Evolutionary conservation across 768 basidiomycete species (phyloP), one percentile per base, ranked within the genome.

Genomic region (Amyloporia xantha): DNA sequence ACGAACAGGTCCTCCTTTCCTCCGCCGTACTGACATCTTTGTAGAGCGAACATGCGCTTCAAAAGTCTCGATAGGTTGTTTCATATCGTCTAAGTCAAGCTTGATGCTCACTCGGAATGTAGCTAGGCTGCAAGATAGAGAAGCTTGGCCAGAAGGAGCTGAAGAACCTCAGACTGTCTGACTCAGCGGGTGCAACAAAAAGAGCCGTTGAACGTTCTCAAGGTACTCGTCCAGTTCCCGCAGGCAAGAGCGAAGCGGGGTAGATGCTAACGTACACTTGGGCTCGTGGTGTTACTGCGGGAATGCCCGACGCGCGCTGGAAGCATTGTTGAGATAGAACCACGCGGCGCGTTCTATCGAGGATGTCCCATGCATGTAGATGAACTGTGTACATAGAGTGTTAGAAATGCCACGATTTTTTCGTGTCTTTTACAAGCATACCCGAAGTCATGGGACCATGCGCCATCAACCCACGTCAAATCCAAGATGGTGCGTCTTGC

Each of bases 171-270:
- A 86, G 89, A 9, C 67, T 92, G 17, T 74, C 84, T 0, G 75
- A 82, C 40, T 74, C 71, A 26, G 79, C 77, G 2, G 81, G 74
- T 7, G 77, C 77, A 28, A 74, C 74, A 36, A 87, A 86, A 60
- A 75, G 83, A 46, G 93, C 92, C 0, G 69, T n/a, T n/a, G n/a
- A n/a, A n/a, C n/a, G n/a, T 85, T 1, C 71, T 98, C 47, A 78
- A 68, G 37, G 77, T 81, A 0, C 94, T 94, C 2, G 73, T 95
- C 1, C 72, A 77, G 52, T 96, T 96, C 68, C 93, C 92, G 20
- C 47, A 54, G 23, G 71, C 60, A 54, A 66, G 70, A 45, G 64
- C 67, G 9, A 52, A 54, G 42, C 57, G 59, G 13, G 44, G 6
- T 4, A 28, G 44, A 6, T 33, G 44, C 28, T 45, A 36, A 39